phyloP scores from a whole-genome alignment of 495 filamentous ascomycete genomes.

The Hypoxylon subgilvum region DNA sequence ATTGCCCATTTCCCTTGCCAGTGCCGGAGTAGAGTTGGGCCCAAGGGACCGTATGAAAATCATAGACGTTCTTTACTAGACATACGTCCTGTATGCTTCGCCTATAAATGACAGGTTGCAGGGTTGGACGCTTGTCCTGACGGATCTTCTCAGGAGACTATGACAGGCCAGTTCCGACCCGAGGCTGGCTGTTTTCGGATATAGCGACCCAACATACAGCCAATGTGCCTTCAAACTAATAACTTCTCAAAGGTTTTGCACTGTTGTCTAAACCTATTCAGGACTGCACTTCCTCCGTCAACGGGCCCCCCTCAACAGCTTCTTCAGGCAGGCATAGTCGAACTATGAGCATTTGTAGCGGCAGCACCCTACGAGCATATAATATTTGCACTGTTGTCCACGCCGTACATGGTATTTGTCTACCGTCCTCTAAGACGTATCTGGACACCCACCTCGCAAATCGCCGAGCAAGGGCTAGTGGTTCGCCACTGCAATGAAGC shows the following conservation, averaged over 20 bases:
- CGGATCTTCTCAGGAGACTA: neutral
- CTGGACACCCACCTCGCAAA: slow-evolving; percentile 35
- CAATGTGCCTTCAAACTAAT: neutral
- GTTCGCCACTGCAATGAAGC: neutral
- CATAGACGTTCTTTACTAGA: neutral
- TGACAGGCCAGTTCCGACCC: neutral
- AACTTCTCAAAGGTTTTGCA: neutral
- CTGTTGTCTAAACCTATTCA: neutral
- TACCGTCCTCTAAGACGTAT: slow-evolving; percentile 36
- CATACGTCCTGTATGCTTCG: neutral
- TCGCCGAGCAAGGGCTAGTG: slow-evolving; percentile 8
- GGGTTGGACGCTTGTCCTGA: neutral
- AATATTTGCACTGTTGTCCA: slow-evolving; percentile 1
- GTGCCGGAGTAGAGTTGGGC: neutral
- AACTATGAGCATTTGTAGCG: slow-evolving; percentile 4
- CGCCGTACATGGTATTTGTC: slow-evolving; percentile 31
- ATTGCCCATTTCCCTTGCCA: neutral
- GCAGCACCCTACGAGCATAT: neutral
- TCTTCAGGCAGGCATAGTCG: neutral
- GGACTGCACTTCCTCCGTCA: neutral
- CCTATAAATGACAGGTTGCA: neutral
- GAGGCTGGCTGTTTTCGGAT: neutral
- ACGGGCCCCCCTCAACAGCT: neutral
- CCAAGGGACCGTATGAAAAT: neutral
- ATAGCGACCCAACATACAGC: neutral